Conservation (phyloP, 1,284 basidiomycete species). For the Cystobasidium pallidum region DNA sequence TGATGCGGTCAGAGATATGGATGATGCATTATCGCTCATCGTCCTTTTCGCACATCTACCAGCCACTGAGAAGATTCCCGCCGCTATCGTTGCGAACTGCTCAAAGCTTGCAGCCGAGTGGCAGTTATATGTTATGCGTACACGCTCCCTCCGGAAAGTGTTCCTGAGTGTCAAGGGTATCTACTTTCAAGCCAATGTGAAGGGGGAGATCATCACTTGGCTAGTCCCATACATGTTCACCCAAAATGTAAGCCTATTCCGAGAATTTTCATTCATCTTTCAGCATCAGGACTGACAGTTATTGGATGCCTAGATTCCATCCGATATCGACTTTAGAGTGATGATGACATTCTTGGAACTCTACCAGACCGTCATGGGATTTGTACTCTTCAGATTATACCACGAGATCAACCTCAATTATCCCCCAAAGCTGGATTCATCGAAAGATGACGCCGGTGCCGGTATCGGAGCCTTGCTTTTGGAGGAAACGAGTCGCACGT, state of each 20-base stretch:
- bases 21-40: conserved; percentile 94
- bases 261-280: not conserved
- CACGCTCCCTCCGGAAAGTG: conserved; percentile 80
- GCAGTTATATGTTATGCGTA: conserved; percentile 92
- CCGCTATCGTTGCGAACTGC: conserved; percentile 88
- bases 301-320: conserved; percentile 70
- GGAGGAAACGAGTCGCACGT: conserved; percentile 60
- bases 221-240: conserved; percentile 98
- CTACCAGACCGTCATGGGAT: conserved; percentile 94
- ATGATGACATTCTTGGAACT: conserved; percentile 98
- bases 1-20: conserved; percentile 92
- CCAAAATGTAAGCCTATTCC: conserved; percentile 71
- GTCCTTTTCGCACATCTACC: conserved; percentile 90
- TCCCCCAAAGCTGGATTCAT: conserved; percentile 83
- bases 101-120: conserved; percentile 70
- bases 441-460: conserved; percentile 78
- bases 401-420: conserved; percentile 92
- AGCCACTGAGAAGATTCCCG: conserved; percentile 71
- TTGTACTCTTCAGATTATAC: conserved; percentile 96
- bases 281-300: not conserved
- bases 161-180: conserved; percentile 98
- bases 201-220: conserved; percentile 90
- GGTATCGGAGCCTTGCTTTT: conserved; percentile 91
- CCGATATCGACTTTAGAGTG: conserved; percentile 95
- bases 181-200: conserved; percentile 95